Evolutionary conservation across 495 filamentous ascomycete genomes (phyloP).

Genomic region (Trichocladium antarcticum): DNA sequence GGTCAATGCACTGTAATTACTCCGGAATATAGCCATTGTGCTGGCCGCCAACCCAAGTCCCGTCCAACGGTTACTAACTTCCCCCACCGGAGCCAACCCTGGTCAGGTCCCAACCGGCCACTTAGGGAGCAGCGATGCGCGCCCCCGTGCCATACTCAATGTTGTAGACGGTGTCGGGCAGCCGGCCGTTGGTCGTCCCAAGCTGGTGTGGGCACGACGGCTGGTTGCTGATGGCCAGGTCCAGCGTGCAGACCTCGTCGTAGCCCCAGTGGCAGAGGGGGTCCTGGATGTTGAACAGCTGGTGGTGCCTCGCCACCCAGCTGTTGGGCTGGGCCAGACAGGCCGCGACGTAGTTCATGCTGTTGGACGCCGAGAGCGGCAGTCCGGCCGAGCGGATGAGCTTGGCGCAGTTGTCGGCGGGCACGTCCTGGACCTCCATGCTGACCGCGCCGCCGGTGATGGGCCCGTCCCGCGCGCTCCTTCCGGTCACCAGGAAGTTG

Average conservation of each 20-base stretch:
- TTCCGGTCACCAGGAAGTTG: slow-evolving; percentile 33
- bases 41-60: no score
- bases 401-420: slow-evolving; percentile 24
- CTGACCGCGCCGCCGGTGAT: slow-evolving; percentile 27
- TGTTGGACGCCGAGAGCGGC: slow-evolving; percentile 33
- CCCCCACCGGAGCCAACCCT: no score
- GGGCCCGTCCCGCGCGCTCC: slow-evolving; percentile 22
- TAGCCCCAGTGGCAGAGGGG: slow-evolving; percentile 28
- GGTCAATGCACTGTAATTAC: no score
- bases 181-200: slow-evolving; percentile 10
- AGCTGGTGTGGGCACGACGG: slow-evolving; percentile 27
- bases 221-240: slow-evolving; percentile 32
- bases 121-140: background rate
- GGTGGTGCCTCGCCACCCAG: slow-evolving; percentile 28
- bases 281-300: slow-evolving; percentile 31
- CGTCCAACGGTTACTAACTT: no score
- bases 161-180: slow-evolving; percentile 24
- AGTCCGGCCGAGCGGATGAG: slow-evolving; percentile 27
- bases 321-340: slow-evolving; percentile 28
- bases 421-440: slow-evolving; percentile 27
- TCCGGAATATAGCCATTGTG: no score
- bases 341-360: slow-evolving; percentile 32
- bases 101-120: no score
- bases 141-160: slow-evolving; percentile 28
- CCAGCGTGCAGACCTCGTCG: slow-evolving; percentile 29